Base-by-base conservation (phyloP, 2,329 filamentous ascomycete species). In the Simplicillium aogashimaense region DNA sequence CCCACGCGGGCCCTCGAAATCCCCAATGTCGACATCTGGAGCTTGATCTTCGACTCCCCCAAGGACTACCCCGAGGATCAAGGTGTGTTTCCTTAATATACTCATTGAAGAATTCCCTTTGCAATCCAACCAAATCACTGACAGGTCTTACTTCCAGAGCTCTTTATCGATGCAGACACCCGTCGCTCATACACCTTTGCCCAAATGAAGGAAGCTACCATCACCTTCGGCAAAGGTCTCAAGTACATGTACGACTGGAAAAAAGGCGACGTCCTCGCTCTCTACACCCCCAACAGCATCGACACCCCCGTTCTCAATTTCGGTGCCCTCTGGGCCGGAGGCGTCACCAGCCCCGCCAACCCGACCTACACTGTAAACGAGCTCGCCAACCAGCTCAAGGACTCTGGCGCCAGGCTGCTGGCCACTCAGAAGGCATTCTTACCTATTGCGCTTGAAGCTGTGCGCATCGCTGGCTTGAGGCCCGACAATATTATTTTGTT, bases 241-340 rank as follows among this genome's bases (percentile, higher is more conserved):
- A 81, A 79, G 53, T 75, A 81, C 18, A 61, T 70, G 16, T 90
- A 81, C 73, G 72, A 79, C 37, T 95, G 88, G 83, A 71, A 79
- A 50, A 88, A 83, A 55, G 84, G 85, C 52, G 86, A 95, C 56
- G 85, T 92, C 2, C 70, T 95, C 16, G 83, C 75, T 10, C 69
- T 95, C 40, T 95, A 83, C 67, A 81, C 86, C 3, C 85, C 88
- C 20, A 95, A 97, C 58, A 80, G 74, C 58, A 83, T 95, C 55
- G 89, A 95, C 58, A 86, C 82, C 0, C 81, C 86, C 1, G 68
- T 81, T 3, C 61, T 88, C 36, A 86, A 78, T 59, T 86, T 86
- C 69, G 89, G 88, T 20, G 72, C 78, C 9, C 77, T 83, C 48
- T 95, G 86, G 84, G 83, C 86, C 1, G 89, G 88, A 35, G 88